A percentile compares a stretch with the other conserved stretches of the same genome.
Conservation (phyloP, 2,329 filamentous ascomycete genomes). For the Sclerotinia sclerotiorum region DNA sequence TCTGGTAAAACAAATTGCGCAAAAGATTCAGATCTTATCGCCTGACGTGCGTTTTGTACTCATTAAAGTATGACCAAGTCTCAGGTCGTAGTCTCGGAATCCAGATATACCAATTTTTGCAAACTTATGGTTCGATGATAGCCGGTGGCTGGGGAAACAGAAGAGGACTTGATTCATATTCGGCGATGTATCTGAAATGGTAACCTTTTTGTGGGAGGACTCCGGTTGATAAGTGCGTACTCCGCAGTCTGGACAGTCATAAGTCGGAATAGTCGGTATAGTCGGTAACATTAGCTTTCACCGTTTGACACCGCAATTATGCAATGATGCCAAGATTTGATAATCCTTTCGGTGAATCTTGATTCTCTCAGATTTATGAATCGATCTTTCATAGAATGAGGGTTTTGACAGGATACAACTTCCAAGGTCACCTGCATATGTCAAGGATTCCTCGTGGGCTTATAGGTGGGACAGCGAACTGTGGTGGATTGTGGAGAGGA, state of each 20-base stretch:
- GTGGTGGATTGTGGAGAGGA: conserved; percentile 8
- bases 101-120: neutral
- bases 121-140: neutral
- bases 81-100: neutral
- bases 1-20: neutral
- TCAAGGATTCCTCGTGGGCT: neutral
- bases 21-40: conserved; percentile 9
- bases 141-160: neutral
- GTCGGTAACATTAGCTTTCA: neutral
- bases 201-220: neutral
- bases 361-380: too few species aligned
- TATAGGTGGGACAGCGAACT: neutral
- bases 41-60: neutral
- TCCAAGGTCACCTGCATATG: neutral
- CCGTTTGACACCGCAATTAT: conserved; percentile 8
- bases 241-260: neutral
- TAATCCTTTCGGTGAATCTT: neutral
- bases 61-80: neutral
- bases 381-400: neutral
- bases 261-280: neutral
- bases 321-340: neutral
- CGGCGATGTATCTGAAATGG: neutral
- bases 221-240: neutral
- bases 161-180: neutral
- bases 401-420: neutral